phyloP scores from a whole-genome alignment of 2,329 filamentous ascomycete genomes.

The Rachicladosporium sp. region DNA sequence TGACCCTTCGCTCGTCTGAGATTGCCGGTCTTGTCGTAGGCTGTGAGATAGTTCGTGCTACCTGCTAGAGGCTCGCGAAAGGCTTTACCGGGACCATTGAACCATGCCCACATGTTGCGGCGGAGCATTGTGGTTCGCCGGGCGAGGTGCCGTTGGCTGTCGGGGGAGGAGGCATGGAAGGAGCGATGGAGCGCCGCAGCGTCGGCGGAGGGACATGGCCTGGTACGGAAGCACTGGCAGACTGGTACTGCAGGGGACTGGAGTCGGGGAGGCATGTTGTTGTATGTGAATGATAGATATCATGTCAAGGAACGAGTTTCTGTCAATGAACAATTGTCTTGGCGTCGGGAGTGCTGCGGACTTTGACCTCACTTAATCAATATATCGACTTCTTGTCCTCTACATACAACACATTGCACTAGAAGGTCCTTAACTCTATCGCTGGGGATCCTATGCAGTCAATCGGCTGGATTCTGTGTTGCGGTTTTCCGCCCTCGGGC shows the following conservation, averaged over 20 bases:
- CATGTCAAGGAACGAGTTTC: background rate
- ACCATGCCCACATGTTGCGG: conserved; percentile 46
- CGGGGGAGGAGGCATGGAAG: conserved; percentile 3
- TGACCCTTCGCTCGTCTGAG: conserved; percentile 26
- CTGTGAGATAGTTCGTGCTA: conserved; percentile 44
- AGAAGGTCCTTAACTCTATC: no score
- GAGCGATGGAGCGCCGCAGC: background rate
- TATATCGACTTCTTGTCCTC: background rate
- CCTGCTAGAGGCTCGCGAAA: conserved; percentile 37
- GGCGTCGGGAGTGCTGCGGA: conserved; percentile 1
- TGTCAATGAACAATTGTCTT: conserved; percentile 1
- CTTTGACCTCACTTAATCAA: conserved; percentile 1
- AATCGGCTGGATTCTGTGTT: no score
- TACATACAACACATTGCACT: background rate
- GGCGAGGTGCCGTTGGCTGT: conserved; percentile 1
- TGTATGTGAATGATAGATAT: conserved; percentile 1
- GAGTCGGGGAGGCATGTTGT: conserved; percentile 3
- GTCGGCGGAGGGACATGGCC: background rate
- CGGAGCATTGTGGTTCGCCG: conserved; percentile 25
- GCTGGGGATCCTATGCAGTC: no score
- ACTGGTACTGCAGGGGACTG: conserved; percentile 4
- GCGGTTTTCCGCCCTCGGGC: no score
- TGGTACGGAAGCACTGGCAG: conserved; percentile 3
- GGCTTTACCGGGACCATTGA: conserved; percentile 40
- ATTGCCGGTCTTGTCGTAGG: conserved; percentile 40